Evolutionary conservation across 192 early-diverging fungal species (phyloP), one percentile per base, ranked within the genome.

Genomic region (Chytriomyces confervae): DNA sequence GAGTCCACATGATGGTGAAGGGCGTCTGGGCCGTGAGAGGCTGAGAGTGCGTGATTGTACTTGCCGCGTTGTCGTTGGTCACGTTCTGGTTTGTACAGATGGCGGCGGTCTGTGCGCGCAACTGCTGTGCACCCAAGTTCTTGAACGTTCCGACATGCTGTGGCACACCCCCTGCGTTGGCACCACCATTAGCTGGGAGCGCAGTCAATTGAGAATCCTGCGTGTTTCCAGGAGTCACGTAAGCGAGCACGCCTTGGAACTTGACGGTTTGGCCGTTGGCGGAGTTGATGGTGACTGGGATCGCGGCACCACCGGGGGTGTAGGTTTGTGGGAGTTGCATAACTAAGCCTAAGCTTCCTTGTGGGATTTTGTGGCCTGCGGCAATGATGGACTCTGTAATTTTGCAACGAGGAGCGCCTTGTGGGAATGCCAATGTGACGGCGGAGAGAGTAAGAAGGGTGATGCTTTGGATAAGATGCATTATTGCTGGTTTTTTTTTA

Each of bases 241-340:
- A 83, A 66, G 70, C 76, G 20, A 83, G 69, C 27, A 80, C 60
- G 10, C 82, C 82, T 23, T 18, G 13, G 47, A 75, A 75, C 23
- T n/a, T 20, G 18, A 13, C 18, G 50, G 57, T 61, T 3, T 61
- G 1, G 36, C 36, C 36, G 11, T 11, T 16, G 69, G 47, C 69
- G 47, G 44, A 43, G n/a, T 11, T 49, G 20, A 75, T 66, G 13
- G 62, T 75, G 20, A 75, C 47, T n/a, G 73, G 13, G 16, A 75
- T 75, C n/a, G 73, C 27, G 11, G 61, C 16, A 4, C 73, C 73
- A 16, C 73, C 73, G 36, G 73, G 62, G 9, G 73, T 75, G 62
- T 75, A 75, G 24, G 73, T 75, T 36, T 36, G 36, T 3, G 36
- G 36, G 36, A 36, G 36, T 36, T 36, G 36, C 36, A 36, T 36